phyloP scores from a whole-genome alignment of 306 rosid genomes.

The Begonia masoniana region DNA sequence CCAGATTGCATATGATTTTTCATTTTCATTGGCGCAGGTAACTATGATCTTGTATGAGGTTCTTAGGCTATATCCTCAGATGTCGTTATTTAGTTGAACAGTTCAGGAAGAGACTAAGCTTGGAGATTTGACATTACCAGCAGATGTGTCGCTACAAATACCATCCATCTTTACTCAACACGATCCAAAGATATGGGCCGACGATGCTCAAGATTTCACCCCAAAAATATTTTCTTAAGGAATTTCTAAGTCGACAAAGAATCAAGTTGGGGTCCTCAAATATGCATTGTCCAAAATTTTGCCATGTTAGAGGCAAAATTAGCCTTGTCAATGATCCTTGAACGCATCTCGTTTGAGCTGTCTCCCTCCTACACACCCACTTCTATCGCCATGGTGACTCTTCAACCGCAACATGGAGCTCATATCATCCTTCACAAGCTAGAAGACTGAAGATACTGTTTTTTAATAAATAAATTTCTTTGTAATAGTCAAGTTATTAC shows the following conservation, averaged over 20 bases:
- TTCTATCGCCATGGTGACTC: too few species aligned
- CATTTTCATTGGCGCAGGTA: not conserved
- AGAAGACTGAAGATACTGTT: too few species aligned
- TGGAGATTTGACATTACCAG: slow-evolving; percentile 25
- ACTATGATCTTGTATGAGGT: slow-evolving; percentile 34
- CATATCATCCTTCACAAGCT: too few species aligned
- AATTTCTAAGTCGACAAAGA: slow-evolving; percentile 34
- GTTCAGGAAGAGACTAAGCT: slow-evolving; percentile 16
- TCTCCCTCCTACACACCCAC: too few species aligned
- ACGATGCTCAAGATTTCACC: slow-evolving; percentile 37
- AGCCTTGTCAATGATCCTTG: too few species aligned
- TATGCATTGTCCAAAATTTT: slow-evolving; percentile 3
- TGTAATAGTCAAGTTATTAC: too few species aligned
- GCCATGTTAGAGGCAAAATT: too few species aligned
- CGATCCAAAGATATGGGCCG: slow-evolving; percentile 39
- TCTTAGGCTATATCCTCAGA: slow-evolving; percentile 38
- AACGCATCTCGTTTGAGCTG: too few species aligned
- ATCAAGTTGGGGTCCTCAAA: slow-evolving; percentile 15
- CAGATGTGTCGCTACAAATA: slow-evolving; percentile 18
- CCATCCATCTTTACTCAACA: slow-evolving; percentile 24
- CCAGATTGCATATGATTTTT: too few species aligned
- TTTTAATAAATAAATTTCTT: too few species aligned
- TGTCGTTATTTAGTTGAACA: not conserved
- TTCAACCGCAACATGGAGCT: too few species aligned
- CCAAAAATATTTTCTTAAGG: slow-evolving; percentile 52